These are phyloP conservation scores for Coniochaeta prunicola DNA, from an alignment of 2,329 filamentous ascomycete genomes.

Conservation along the genomic window DNA sequence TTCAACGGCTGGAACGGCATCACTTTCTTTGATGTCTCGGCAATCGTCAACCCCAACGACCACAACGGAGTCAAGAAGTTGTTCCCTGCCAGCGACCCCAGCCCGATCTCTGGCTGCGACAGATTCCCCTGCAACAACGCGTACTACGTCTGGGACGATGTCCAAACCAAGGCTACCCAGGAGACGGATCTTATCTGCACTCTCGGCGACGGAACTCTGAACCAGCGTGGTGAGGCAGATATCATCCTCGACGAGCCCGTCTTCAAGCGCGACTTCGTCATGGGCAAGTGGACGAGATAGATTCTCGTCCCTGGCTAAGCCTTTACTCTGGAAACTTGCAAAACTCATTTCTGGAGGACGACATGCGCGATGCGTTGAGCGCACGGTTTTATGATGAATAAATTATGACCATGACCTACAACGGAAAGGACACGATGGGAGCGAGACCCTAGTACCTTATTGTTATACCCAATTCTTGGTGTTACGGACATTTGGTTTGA, in stretches of 20 bases:
- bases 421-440: neutral
- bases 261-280: constrained; percentile 14
- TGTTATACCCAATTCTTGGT: constrained; percentile 1
- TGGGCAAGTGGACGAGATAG: constrained; percentile 6
- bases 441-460: neutral
- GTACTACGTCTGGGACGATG: constrained; percentile 32
- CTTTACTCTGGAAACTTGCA: neutral
- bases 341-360: neutral
- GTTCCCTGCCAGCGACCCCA: constrained; percentile 10
- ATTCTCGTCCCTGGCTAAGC: neutral
- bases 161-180: constrained; percentile 28
- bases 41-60: constrained; percentile 34
- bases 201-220: constrained; percentile 11
- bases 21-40: constrained; percentile 37
- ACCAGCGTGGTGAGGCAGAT: constrained; percentile 2
- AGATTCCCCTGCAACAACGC: constrained; percentile 31
- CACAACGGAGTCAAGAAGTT: constrained; percentile 29
- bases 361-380: neutral
- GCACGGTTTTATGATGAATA: neutral
- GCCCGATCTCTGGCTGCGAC: constrained; percentile 26
- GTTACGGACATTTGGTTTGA: constrained; percentile 1
- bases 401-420: neutral
- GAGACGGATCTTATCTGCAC: constrained; percentile 25
- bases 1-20: constrained; percentile 25
- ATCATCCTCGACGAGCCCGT: constrained; percentile 1